Evolutionary conservation across 2,329 filamentous ascomycete species (phyloP).

Genomic region (Didymella exigua): DNA sequence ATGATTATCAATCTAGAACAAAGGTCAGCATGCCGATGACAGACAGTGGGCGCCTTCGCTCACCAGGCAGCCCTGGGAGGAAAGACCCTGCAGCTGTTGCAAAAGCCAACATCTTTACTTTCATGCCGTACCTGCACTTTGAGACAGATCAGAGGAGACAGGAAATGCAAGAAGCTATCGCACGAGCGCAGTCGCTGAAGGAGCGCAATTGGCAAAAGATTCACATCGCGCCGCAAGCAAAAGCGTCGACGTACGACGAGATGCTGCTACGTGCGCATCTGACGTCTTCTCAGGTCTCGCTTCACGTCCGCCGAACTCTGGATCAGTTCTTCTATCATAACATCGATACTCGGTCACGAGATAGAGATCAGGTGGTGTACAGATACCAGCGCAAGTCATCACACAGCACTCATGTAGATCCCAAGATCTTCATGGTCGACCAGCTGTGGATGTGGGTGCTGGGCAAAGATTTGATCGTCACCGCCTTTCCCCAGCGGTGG

Average conservation of each 20-base stretch:
- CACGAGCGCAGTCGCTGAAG: conserved; percentile 39
- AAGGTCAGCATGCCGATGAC: conserved; percentile 33
- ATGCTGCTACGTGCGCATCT: conserved; percentile 58
- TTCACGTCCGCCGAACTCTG: conserved; percentile 66
- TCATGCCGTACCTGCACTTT: conserved; percentile 71
- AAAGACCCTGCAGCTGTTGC: conserved; percentile 40
- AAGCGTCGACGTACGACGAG: conserved; percentile 49
- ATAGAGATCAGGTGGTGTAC: conserved; percentile 69
- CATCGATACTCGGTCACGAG: conserved; percentile 64
- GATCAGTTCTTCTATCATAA: conserved; percentile 72
- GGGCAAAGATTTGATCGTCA: conserved; percentile 63
- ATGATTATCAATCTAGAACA: conserved; percentile 31
- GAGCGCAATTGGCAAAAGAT: conserved; percentile 26
- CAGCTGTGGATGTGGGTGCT: conserved; percentile 71
- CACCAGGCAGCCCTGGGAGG: conserved; percentile 45
- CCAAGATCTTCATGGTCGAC: conserved; percentile 71
- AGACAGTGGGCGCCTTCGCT: conserved; percentile 36
- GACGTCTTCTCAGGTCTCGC: conserved; percentile 50
- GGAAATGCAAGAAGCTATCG: conserved; percentile 63
- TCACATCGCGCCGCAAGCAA: conserved; percentile 21
- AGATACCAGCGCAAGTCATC: conserved; percentile 57
- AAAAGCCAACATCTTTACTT: conserved; percentile 50
- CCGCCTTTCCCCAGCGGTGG: conserved; percentile 64
- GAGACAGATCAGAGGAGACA: conserved; percentile 62
- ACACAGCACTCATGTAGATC: conserved; percentile 50